phyloP scores from a whole-genome alignment of 306 rosid species.

The Prunus fruticosa region DNA sequence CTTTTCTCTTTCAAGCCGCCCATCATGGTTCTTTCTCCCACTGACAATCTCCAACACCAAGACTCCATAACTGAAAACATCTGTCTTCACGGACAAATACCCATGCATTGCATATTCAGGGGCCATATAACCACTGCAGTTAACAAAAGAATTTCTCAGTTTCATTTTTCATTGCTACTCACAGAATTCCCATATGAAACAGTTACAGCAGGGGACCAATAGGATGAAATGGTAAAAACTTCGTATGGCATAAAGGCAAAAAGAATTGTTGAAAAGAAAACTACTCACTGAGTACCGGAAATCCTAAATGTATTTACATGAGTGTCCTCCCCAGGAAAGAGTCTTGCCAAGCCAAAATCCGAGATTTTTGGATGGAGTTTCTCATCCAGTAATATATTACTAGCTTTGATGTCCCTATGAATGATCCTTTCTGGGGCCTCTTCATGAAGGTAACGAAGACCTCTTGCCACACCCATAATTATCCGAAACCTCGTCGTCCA shows the following conservation, averaged over 20 bases:
- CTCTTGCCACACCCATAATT: slow-evolving; percentile 64
- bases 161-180: not conserved
- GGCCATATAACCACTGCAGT: slow-evolving; percentile 84
- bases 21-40: slow-evolving; percentile 70
- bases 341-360: slow-evolving; percentile 87
- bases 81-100: slow-evolving; percentile 77
- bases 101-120: slow-evolving; percentile 92
- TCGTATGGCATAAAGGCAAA: slow-evolving; percentile 5
- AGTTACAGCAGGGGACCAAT: not conserved
- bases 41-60: slow-evolving; percentile 78
- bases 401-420: slow-evolving; percentile 90
- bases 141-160: slow-evolving; percentile 5
- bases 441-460: slow-evolving; percentile 83
- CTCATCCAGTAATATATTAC: slow-evolving; percentile 79
- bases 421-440: slow-evolving; percentile 85
- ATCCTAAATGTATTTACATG: slow-evolving; percentile 77
- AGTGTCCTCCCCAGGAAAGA: slow-evolving; percentile 92
- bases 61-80: slow-evolving; percentile 85
- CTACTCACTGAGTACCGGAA: slow-evolving; percentile 89
- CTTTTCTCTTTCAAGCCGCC: slow-evolving; percentile 46
- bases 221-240: not conserved
- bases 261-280: slow-evolving; percentile 20
- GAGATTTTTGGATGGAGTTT: slow-evolving; percentile 77
- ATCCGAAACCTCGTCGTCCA: slow-evolving; percentile 67
- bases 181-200: not conserved